Conservation (phyloP, 305 asterid genomes). For the Fraxinus sp. region DNA sequence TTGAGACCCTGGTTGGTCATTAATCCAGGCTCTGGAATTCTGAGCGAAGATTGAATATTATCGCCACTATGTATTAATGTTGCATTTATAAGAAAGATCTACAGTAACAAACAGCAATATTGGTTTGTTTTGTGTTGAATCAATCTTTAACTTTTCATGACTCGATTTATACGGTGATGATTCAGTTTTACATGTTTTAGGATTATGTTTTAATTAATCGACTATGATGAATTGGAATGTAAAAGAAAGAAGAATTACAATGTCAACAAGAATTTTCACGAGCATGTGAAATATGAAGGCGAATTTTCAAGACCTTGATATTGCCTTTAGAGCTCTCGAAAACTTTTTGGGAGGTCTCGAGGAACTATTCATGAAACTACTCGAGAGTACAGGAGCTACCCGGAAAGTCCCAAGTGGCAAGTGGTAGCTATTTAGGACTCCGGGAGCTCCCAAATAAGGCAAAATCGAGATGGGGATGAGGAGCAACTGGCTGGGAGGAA, state of each 20-base stretch:
- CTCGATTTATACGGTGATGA: background rate
- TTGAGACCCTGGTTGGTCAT: background rate
- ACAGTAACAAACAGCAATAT: background rate
- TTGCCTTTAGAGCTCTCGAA: background rate
- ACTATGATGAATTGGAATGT: background rate
- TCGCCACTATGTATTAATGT: background rate
- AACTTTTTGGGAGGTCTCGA: background rate
- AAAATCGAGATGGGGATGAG: background rate
- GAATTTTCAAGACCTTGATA: background rate
- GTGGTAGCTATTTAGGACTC: background rate
- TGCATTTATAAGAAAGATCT: background rate
- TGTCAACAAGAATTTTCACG: background rate
- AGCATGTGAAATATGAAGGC: background rate
- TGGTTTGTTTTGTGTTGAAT: background rate
- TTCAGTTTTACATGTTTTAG: background rate
- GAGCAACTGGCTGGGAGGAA: background rate
- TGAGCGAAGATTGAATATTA: background rate
- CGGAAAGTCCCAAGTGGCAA: background rate
- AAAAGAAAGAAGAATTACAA: background rate
- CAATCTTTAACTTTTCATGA: background rate
- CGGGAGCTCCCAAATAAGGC: background rate
- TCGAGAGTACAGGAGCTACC: background rate
- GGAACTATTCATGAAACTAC: background rate
- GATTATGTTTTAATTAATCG: background rate
- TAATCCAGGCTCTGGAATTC: background rate